Evolutionary conservation across 495 filamentous ascomycete species (phyloP).

Genomic region (Penicillium salamii): DNA sequence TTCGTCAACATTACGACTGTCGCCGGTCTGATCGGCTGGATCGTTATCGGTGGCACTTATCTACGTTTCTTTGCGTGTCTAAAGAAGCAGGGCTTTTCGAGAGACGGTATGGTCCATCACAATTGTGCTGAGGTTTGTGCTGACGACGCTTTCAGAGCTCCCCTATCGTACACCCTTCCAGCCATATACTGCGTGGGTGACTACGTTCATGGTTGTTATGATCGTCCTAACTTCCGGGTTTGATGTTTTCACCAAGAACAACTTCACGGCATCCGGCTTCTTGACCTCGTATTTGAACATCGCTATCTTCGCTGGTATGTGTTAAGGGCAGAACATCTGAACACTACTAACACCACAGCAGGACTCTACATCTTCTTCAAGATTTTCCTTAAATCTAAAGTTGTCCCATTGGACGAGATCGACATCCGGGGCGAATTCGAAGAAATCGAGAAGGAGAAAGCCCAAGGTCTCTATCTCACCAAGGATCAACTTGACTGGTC

Average conservation of each 20-base stretch:
- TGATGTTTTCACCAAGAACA: slow-evolving; percentile 4
- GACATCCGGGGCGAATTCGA: slow-evolving; percentile 2
- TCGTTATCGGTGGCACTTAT: slow-evolving; percentile 47
- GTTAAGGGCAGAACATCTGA: not conserved
- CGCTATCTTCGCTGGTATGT: slow-evolving; percentile 6
- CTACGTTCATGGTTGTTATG: slow-evolving; percentile 3
- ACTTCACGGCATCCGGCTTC: slow-evolving; percentile 5
- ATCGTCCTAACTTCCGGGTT: slow-evolving; percentile 9
- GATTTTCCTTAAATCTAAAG: slow-evolving; percentile 7
- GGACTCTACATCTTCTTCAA: slow-evolving; percentile 10
- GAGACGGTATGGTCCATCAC: not conserved
- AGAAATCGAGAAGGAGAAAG: slow-evolving; percentile 2
- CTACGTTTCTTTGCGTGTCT: slow-evolving; percentile 49
- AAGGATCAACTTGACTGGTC: not conserved
- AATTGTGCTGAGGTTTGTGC: not conserved
- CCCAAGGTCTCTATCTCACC: not conserved
- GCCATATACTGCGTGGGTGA: slow-evolving; percentile 4
- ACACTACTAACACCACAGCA: not conserved
- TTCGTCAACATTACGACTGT: slow-evolving; percentile 49
- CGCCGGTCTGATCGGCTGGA: slow-evolving; percentile 51
- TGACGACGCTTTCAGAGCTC: not conserved
- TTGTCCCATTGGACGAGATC: slow-evolving; percentile 4
- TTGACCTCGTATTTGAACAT: slow-evolving; percentile 11
- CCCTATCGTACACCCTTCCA: slow-evolving; percentile 8
- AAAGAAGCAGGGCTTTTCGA: slow-evolving; percentile 1